Evolutionary conservation across 1,139 yeast species (phyloP), one percentile per base, ranked within the genome.

Genomic region (Diutina scorzettiae): DNA sequence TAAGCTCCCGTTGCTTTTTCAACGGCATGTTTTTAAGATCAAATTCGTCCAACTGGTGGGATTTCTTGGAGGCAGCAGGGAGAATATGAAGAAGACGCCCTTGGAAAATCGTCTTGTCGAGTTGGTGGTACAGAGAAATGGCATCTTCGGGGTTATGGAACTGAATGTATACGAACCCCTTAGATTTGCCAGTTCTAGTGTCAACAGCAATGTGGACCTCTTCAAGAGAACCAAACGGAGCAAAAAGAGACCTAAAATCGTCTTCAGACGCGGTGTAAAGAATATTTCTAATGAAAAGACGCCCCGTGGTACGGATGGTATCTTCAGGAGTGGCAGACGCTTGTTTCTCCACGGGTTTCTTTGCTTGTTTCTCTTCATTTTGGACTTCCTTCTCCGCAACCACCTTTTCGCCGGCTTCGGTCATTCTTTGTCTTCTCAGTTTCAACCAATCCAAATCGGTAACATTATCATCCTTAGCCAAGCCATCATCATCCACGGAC

Each of bases 161-260:
- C 56, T 81, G 80, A 9, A 87, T 71, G 53, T 89, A 89, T 0
- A 94, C 96, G 59, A 86, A 86, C 0, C 99, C 99, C 59, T 91
- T 91, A 1, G 96, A 81, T 53, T 80, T 76, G 8, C 94, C 94
- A 0, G 93, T 85, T 60, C 93, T 74, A 2, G 95, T 81, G 55
- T 91, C 97, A 32, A 87, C 62, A 1, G 98, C 96, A 51, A 91
- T 66, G 58, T 91, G 98, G 1, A 87, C 95, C 60, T 82, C 91
- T 49, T 76, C 80, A 40, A 82, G 62, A 3, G 65, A 58, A 11
- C 93, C 93, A 50, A 60, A 82, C 7, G 57, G 51, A 4, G 64
- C 51, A 54, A 83, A 81, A 21, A 87, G 63, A 2, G 68, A 62
- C 36, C 66, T 63, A 54, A 87, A 81, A 44, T 91, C 98, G 1